These are phyloP conservation scores for Aspergillus fumigatiaffinis DNA, from an alignment of 2,329 filamentous ascomycete species.

Conservation along the genomic window DNA sequence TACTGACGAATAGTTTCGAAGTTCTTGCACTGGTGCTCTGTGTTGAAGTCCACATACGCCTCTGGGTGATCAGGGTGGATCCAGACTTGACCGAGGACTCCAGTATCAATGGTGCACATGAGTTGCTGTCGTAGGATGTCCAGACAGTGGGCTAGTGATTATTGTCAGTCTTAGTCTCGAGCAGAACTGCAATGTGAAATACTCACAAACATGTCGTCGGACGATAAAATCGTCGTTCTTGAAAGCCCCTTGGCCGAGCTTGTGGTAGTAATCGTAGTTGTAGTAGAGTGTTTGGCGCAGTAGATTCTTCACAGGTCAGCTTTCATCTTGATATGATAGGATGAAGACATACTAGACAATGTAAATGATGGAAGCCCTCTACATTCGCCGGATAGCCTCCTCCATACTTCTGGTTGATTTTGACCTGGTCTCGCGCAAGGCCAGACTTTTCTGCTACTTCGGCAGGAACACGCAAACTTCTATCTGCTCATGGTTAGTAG, in stretches of 20 bases:
- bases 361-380: slow-evolving; percentile 30
- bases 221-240: slow-evolving; percentile 54
- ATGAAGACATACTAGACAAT: neutral
- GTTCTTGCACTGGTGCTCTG: slow-evolving; percentile 56
- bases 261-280: slow-evolving; percentile 57
- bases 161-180: neutral
- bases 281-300: slow-evolving; percentile 56
- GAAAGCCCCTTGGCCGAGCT: slow-evolving; percentile 50
- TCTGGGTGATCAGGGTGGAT: slow-evolving; percentile 42
- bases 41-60: slow-evolving; percentile 61
- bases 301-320: slow-evolving; percentile 46
- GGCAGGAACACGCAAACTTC: slow-evolving; percentile 47
- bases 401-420: slow-evolving; percentile 53
- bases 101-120: slow-evolving; percentile 61
- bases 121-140: slow-evolving; percentile 60
- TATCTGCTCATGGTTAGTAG: slow-evolving; percentile 28
- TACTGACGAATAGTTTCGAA: slow-evolving; percentile 52
- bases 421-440: slow-evolving; percentile 53
- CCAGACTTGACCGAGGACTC: slow-evolving; percentile 61
- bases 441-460: slow-evolving; percentile 50
- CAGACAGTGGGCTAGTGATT: slow-evolving; percentile 51
- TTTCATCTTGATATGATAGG: neutral
- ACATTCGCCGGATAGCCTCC: slow-evolving; percentile 48
- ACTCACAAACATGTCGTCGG: slow-evolving; percentile 55
- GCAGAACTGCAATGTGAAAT: neutral